A percentile compares a stretch with the other conserved stretches of the same genome.
These are phyloP conservation scores for Fusarium dlaminii DNA, from an alignment of 2,329 filamentous ascomycete genomes.

Conservation along the genomic window DNA sequence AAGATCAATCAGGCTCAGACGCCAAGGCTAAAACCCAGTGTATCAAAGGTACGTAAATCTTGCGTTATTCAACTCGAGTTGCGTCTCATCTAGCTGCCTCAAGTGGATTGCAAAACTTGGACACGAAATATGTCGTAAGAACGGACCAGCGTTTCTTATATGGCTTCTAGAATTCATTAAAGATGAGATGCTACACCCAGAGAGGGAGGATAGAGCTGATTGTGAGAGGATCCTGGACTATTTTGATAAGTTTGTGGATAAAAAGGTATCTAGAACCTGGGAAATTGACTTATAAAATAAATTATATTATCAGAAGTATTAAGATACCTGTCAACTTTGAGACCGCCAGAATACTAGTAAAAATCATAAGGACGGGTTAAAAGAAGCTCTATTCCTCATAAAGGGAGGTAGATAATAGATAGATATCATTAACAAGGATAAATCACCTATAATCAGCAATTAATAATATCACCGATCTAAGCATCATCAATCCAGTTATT, in stretches of 20 bases:
- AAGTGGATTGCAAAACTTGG: background rate
- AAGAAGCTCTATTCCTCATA: too few relatives aligned
- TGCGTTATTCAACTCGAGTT: background rate
- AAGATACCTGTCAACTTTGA: fast-evolving
- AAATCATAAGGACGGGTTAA: background rate
- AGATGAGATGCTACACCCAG: background rate
- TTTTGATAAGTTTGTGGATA: background rate
- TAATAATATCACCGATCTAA: background rate
- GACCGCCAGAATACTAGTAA: background rate
- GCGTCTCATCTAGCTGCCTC: background rate
- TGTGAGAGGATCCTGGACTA: background rate
- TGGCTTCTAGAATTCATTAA: fast-evolving
- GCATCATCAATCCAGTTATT: background rate
- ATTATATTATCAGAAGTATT: background rate
- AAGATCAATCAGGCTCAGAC: background rate
- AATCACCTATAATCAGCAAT: background rate
- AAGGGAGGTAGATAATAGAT: too few relatives aligned
- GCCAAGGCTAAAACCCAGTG: background rate
- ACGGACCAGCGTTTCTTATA: background rate
- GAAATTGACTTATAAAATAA: background rate
- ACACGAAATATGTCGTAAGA: fast-evolving
- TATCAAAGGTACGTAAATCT: background rate
- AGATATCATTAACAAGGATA: background rate
- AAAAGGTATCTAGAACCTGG: background rate
- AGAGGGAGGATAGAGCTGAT: background rate